Base-by-base conservation (phyloP, 495 filamentous ascomycete genomes). In the Parachaetomium inaequale region DNA sequence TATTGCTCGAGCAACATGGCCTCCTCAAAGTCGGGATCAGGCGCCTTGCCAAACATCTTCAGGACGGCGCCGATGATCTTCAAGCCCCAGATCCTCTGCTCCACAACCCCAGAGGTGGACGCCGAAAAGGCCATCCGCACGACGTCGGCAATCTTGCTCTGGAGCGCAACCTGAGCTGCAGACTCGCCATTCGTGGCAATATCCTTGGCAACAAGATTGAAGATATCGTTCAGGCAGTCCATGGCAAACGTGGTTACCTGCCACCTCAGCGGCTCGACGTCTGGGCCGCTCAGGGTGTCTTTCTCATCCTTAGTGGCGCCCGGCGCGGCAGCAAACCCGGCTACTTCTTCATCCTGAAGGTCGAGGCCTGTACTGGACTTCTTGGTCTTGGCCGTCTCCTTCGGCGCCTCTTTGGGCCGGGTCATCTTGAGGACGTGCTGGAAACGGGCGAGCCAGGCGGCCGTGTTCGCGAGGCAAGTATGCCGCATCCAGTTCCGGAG, bases 71-170 rank as follows among this genome's bases (percentile, higher is more conserved):
- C 93, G 54, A 99, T 90, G 51, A 98, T 95, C 74, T 89, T 91
- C 55, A 99, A 72, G 10, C 94, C 94, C 78, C 89, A 88, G 43
- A 98, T 85, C 47, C 94, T 82, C 42, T 98, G 81, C 69, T 96
- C 87, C 19, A 97, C 84, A 0, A 99, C 92, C 59, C 88, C 88
- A 5, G 94, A 91, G 7, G 94, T 99, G 4, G 95, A 98, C 2
- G 94, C 93, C 14, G 94, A 96, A 72, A 99, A 99, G 0, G 94
- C 94, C 84, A 98, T 95, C 58, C 92, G 84, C 40, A 98, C 88
- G n/a, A 99, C 88, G 68, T 98, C 94, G 19, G 89, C 93, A 50
- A 98, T 85, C 66, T 87, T 89, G 49, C 84, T 83, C 71, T 97
- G 91, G 46, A 99, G 81, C 4, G 87, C 88, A 34, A 83, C 66